Evolutionary conservation across 2,329 filamentous ascomycete genomes (phyloP), one percentile per base, ranked within the genome.

Genomic region (Diplocarpon rosae): DNA sequence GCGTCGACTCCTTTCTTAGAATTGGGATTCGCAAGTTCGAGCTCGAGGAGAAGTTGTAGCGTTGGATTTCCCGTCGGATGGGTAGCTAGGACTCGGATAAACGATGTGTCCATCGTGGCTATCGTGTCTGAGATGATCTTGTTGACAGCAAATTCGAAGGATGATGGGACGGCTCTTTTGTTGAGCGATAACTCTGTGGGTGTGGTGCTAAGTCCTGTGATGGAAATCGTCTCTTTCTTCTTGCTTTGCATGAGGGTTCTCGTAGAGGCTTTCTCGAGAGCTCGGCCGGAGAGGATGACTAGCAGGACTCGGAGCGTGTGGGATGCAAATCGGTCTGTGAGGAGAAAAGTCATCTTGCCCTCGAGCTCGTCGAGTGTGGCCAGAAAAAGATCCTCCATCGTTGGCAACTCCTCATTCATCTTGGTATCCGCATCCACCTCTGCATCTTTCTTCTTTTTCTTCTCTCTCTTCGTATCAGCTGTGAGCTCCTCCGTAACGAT

Each of bases 51-150:
- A 1, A 96, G 73, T 62, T 96, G 92, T n/a, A 98, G 71, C 0
- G 88, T 84, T 0, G 92, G 92, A 58, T 95, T 95, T 38, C 88
- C 92, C 1, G 90, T 85, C 4, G 85, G 86, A 58, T 96, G 90
- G 15, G 80, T 88, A 1, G 90, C 86, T 45, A 98, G 70, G 2
- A 92, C 79, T 24, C 87, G 79, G 24, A 96, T 73, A 56, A 87
- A 84, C 3, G 83, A 85, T 1, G 83, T 75, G 60, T 92, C 87
- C 55, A 95, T 73, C 1, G 75, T 77, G 1, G 79, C 72, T 9
- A 86, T 79, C 39, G 85, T 83, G 55, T 88, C 84, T 35, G 70
- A 69, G 53, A 95, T 85, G 52, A 95, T 83, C 62, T 93, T 90
- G 55, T 84, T 80, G 37, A 92, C 68, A 0, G 88, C 85, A 42